Base-by-base conservation (phyloP, 257 asterid genomes). In the Scutellaria galericulata region DNA sequence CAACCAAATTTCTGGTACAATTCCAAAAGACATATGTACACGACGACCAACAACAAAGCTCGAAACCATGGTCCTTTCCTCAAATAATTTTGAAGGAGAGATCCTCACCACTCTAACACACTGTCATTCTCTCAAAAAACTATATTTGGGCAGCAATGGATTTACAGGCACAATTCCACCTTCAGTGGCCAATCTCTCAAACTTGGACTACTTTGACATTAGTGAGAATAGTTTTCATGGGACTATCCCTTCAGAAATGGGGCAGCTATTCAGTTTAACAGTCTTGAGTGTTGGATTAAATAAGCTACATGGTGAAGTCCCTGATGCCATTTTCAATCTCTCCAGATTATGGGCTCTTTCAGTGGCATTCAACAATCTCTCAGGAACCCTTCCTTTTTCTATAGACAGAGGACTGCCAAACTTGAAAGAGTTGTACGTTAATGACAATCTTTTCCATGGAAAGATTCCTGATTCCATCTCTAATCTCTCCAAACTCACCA, bases 401-500 rank as follows among this genome's bases (percentile, higher is more conserved):
- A 39, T 61, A 13, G 56, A 45, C 41, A 3, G 24, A 10, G 40
- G 56, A 9, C 18, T 64, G 48, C 74, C 80, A 11, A 58, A 55
- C 51, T 60, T 78, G 9, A 5, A 10, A 12, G 8, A 13, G 3
- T 15, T 78, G 0, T 45, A 61, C 35, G 14, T 78, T n/a, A 57
- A n/a, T 1, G 7, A 0, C 0, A 79, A 79, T 9, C 53, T 2
- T 1, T 75, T 79, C 12, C 61, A 46, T 8, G 80, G 80, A 52
- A 41, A 18, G n/a, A 75, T 79, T 9, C 81, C 83, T 0, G 39
- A 24, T n/a, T 37, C 75, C 5, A 58, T 81, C 14, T 42, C 77
- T 13, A 80, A 77, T 63, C 45, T 66, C 46, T 72, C 79, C 40
- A 56, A 12, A 3, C 68, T 80, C 9, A 18, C 2, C 7, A 7